Conservation (phyloP, 768 basidiomycete genomes). For the Russula earlei region DNA sequence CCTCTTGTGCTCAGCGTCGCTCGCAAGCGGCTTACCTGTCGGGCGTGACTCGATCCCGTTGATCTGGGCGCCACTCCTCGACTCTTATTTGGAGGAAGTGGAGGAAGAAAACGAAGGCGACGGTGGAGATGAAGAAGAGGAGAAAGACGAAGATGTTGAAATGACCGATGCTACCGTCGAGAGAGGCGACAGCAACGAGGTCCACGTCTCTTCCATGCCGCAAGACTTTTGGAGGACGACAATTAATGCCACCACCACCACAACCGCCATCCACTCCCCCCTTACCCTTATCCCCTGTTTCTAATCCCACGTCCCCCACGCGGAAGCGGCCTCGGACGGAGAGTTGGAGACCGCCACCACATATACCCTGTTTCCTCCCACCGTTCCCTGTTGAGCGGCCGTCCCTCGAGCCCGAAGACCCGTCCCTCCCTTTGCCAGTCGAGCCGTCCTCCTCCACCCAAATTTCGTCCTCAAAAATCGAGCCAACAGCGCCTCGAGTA, state of each 20-base stretch:
- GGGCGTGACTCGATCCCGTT: slow-evolving; percentile 48
- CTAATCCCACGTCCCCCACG: slow-evolving; percentile 47
- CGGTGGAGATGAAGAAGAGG: slow-evolving; percentile 25
- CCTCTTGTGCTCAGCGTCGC: slow-evolving; percentile 39
- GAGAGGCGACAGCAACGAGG: slow-evolving; percentile 9
- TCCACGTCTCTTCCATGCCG: slow-evolving; percentile 10
- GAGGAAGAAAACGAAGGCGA: slow-evolving; percentile 29
- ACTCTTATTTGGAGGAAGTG: slow-evolving; percentile 23
- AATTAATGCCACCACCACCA: slow-evolving; percentile 18
- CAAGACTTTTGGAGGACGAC: slow-evolving; percentile 11
- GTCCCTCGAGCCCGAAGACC: slow-evolving; percentile 26
- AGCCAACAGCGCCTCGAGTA: slow-evolving; percentile 31
- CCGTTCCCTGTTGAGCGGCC: slow-evolving; percentile 44
- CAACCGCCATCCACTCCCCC: slow-evolving; percentile 31
- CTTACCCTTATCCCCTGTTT: slow-evolving; percentile 47
- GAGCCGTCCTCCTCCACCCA: slow-evolving; percentile 28
- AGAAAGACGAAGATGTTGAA: slow-evolving; percentile 11
- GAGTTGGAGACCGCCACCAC: slow-evolving; percentile 51
- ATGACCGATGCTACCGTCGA: slow-evolving; percentile 15
- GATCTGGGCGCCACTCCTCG: slow-evolving; percentile 29
- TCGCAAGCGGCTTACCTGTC: slow-evolving; percentile 47
- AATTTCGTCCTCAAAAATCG: slow-evolving; percentile 30
- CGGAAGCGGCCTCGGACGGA: slow-evolving; percentile 49
- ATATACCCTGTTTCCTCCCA: slow-evolving; percentile 59
- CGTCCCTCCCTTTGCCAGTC: slow-evolving; percentile 30